A percentile compares a stretch with the other conserved stretches of the same genome.
Evolutionary conservation across 139 green algal species (phyloP).

Genomic region (Micractinium sp.): DNA sequence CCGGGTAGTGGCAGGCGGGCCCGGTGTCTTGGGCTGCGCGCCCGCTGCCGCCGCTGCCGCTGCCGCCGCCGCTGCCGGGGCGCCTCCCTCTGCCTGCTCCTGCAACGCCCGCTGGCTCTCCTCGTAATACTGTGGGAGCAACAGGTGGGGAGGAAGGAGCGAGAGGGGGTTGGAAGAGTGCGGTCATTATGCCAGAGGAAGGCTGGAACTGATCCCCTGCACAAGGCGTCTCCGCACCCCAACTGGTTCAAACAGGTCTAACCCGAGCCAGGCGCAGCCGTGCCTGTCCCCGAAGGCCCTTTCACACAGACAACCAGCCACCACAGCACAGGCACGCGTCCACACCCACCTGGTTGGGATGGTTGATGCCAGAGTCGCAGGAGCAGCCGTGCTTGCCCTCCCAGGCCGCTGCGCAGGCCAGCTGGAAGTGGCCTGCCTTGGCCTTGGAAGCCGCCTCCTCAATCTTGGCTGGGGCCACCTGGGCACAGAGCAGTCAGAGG

Average conservation of each 20-base stretch:
- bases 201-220: too few species aligned
- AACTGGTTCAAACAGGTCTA: background rate
- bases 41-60: background rate
- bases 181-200: background rate
- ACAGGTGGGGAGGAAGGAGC: too few species aligned
- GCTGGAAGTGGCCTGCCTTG: constrained; percentile 86
- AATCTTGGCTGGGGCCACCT: constrained; percentile 38
- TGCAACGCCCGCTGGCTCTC: constrained; percentile 65
- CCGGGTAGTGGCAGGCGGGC: background rate
- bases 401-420: constrained; percentile 91
- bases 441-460: constrained; percentile 83
- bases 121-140: constrained; percentile 72
- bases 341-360: constrained; percentile 82
- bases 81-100: background rate
- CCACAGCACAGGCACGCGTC: too few species aligned
- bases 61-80: background rate
- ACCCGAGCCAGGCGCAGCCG: too few species aligned
- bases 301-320: background rate
- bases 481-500: background rate
- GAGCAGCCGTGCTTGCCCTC: constrained; percentile 76
- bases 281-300: background rate
- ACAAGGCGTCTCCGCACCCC: too few species aligned
- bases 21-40: background rate
- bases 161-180: too few species aligned
- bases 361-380: constrained; percentile 90